These are phyloP conservation scores for Botrytis fragariae DNA, from an alignment of 2,329 filamentous ascomycete genomes.

Conservation along the genomic window DNA sequence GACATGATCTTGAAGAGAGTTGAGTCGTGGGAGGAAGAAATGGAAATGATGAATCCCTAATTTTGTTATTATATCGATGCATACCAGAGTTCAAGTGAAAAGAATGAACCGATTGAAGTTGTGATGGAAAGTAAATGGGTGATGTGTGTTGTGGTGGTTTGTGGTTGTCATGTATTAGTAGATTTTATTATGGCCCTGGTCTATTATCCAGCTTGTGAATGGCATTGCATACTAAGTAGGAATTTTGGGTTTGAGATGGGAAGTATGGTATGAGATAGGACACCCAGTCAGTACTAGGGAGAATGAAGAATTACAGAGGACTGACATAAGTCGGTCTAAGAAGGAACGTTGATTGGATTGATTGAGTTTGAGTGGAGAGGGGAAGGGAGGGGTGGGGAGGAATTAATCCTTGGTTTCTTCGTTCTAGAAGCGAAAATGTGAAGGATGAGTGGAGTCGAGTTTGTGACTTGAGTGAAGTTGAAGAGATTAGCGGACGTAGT, in stretches of 20 bases:
- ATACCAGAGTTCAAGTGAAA: constrained; percentile 16
- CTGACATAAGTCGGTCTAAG: constrained; percentile 13
- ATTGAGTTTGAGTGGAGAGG: background rate
- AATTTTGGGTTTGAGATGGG: background rate
- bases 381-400: background rate
- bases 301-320: background rate
- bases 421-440: constrained; percentile 11
- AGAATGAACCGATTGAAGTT: background rate
- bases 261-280: background rate
- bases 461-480: background rate
- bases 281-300: background rate
- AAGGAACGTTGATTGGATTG: background rate
- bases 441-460: background rate
- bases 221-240: background rate
- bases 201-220: background rate
- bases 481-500: too few species aligned
- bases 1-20: constrained; percentile 28
- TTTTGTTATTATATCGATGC: constrained; percentile 16
- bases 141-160: background rate
- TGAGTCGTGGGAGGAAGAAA: constrained; percentile 4
- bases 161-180: constrained; percentile 2
- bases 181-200: constrained; percentile 5
- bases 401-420: background rate
- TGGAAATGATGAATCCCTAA: constrained; percentile 18
- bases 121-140: background rate